Percentiles rank a stretch among this genome's conserved stretches.
These are phyloP conservation scores for Apiospora kogelbergensis DNA, from an alignment of 2,329 filamentous ascomycete species.

Conservation along the genomic window DNA sequence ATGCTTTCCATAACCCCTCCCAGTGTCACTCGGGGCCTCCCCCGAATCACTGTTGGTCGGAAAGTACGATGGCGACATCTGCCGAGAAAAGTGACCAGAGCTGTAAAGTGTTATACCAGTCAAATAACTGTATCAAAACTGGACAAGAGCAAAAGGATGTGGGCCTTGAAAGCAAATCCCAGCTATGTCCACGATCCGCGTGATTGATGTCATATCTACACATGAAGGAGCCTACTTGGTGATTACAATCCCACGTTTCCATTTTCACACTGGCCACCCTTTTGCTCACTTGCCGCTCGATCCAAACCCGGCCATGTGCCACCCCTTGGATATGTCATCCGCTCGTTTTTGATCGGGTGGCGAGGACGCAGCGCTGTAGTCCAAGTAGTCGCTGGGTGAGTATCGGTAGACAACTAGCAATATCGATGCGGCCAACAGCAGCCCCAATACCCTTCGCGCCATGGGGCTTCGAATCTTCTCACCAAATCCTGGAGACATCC, in stretches of 20 bases:
- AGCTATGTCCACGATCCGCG: neutral
- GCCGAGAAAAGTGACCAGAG: too few species aligned
- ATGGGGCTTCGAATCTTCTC: neutral
- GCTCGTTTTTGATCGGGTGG: neutral
- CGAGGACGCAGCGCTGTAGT: neutral
- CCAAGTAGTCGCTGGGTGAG: neutral
- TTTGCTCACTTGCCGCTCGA: neutral
- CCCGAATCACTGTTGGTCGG: too few species aligned
- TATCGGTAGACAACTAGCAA: neutral
- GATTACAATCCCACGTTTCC: neutral
- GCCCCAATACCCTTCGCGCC: neutral
- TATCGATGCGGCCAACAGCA: neutral
- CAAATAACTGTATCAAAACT: neutral
- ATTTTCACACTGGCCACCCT: neutral
- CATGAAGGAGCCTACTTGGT: too few species aligned
- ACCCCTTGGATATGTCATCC: neutral
- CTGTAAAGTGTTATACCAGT: too few species aligned
- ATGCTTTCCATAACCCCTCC: too few species aligned
- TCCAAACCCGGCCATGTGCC: neutral
- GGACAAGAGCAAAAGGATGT: neutral
- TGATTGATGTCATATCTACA: neutral
- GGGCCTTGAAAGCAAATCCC: neutral
- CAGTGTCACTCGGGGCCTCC: too few species aligned
- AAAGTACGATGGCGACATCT: too few species aligned
- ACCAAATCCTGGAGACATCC: neutral